phyloP scores from a whole-genome alignment of 176 grass and related monocot species.

The Aechmea fasciata region DNA sequence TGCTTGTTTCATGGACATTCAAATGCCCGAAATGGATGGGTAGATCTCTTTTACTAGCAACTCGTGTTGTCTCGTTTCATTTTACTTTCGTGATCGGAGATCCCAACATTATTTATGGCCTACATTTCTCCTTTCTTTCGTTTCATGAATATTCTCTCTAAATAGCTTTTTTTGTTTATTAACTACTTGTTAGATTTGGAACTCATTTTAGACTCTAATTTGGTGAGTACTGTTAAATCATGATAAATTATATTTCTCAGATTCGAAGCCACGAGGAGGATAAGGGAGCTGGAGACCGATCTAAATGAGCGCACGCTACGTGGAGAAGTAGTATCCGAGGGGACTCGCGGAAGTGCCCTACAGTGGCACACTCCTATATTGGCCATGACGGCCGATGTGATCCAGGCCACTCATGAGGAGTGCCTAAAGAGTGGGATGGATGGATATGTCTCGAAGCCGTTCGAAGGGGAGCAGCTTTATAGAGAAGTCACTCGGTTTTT shows the following conservation, averaged over 20 bases:
- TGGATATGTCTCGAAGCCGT: conserved; percentile 96
- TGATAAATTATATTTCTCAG: conserved; percentile 30
- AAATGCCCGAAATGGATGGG: conserved; percentile 99
- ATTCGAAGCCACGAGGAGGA: conserved; percentile 85
- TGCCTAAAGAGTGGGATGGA: conserved; percentile 83
- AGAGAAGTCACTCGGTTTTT: conserved; percentile 94
- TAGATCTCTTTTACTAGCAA: conserved; percentile 22
- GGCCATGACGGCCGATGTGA: conserved; percentile 98
- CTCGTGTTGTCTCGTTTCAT: conserved; percentile 9
- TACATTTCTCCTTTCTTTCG: neutral
- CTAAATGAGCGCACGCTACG: conserved; percentile 61
- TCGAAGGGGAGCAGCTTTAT: conserved; percentile 96
- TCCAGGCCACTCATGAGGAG: conserved; percentile 93
- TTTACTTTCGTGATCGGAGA: conserved; percentile 2
- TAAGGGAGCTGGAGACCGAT: conserved; percentile 70
- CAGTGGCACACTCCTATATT: conserved; percentile 86
- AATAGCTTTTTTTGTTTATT: neutral
- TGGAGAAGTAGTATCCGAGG: conserved; percentile 32
- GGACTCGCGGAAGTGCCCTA: conserved; percentile 30
- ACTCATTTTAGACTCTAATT: conserved; percentile 2
- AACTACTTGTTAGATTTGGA: neutral
- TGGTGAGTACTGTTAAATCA: neutral
- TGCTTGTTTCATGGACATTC: conserved; percentile 99
- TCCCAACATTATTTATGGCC: neutral
- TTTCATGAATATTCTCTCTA: neutral